Evolutionary conservation across 2,329 filamentous ascomycete genomes (phyloP).

Genomic region (Xenosphaeropsis pyriputrescens): DNA sequence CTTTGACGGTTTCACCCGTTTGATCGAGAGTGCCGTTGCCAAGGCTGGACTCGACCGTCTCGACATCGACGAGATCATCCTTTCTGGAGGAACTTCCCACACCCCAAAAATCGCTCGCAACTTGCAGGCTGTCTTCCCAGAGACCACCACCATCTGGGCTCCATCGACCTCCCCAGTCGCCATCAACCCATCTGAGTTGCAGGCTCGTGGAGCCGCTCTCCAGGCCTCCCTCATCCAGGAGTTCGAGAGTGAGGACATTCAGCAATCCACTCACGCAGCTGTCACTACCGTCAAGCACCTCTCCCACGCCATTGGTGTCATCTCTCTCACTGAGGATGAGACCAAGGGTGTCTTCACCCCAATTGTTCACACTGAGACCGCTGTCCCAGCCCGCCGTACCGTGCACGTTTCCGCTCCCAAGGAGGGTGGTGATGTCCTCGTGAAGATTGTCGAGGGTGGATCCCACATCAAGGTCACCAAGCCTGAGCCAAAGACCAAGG

Average conservation of each 20-base stretch:
- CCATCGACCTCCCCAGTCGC: slow-evolving; percentile 65
- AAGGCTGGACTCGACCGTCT: slow-evolving; percentile 88
- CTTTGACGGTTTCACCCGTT: slow-evolving; percentile 73
- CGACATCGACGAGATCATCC: slow-evolving; percentile 88
- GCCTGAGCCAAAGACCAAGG: slow-evolving; percentile 64
- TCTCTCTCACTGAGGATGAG: slow-evolving; percentile 45
- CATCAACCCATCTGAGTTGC: slow-evolving; percentile 87
- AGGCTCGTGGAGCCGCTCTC: slow-evolving; percentile 81
- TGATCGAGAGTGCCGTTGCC: slow-evolving; percentile 73
- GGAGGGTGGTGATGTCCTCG: slow-evolving; percentile 72
- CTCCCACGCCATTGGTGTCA: slow-evolving; percentile 73
- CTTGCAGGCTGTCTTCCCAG: slow-evolving; percentile 66
- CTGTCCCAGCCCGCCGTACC: slow-evolving; percentile 75
- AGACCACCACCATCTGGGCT: slow-evolving; percentile 63
- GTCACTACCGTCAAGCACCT: slow-evolving; percentile 92
- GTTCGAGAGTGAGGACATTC: slow-evolving; percentile 86
- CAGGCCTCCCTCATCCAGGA: slow-evolving; percentile 91
- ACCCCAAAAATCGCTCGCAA: slow-evolving; percentile 84
- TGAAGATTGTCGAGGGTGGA: slow-evolving; percentile 78
- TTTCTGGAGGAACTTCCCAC: slow-evolving; percentile 84
- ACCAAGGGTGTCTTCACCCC: slow-evolving; percentile 60
- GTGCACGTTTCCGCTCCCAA: slow-evolving; percentile 64
- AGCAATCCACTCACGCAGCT: slow-evolving; percentile 88
- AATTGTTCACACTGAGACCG: slow-evolving; percentile 74
- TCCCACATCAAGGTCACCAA: slow-evolving; percentile 90